Conservation (phyloP, 2,329 filamentous ascomycete species). For the Fusarium luffae region DNA sequence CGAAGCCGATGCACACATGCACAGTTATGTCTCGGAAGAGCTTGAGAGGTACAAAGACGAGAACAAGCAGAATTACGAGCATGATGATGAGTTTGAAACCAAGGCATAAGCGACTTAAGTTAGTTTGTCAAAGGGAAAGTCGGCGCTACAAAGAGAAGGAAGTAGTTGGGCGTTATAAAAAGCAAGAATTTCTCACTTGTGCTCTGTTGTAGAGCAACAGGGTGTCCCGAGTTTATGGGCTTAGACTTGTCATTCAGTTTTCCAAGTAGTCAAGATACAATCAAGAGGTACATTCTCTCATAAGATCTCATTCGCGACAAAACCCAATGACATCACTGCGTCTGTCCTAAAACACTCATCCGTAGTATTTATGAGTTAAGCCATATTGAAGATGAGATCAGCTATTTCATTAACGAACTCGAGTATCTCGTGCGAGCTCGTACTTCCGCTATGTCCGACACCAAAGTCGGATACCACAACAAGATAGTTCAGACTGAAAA, state of each 20-base stretch:
- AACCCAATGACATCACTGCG: neutral
- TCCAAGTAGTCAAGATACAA: constrained; percentile 18
- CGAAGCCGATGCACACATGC: constrained; percentile 76
- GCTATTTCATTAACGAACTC: neutral
- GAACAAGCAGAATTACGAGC: constrained; percentile 40
- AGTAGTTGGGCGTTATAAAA: constrained; percentile 34
- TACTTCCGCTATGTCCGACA: constrained; percentile 14
- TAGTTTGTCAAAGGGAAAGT: constrained; percentile 4
- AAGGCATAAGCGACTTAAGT: constrained; percentile 43
- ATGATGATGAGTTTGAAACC: constrained; percentile 62
- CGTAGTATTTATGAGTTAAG: neutral
- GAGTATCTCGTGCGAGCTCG: neutral
- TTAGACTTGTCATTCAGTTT: constrained; percentile 25
- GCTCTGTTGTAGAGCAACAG: constrained; percentile 7
- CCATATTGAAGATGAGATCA: neutral
- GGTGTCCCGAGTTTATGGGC: constrained; percentile 21
- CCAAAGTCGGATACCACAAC: neutral
- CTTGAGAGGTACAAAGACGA: constrained; percentile 72
- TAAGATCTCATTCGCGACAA: neutral
- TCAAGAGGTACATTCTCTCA: neutral
- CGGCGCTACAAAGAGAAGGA: constrained; percentile 17
- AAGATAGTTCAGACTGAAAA: neutral
- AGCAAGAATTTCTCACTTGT: constrained; percentile 22
- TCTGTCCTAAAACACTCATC: neutral
- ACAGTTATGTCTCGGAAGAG: constrained; percentile 84